Conservation (phyloP, 2,329 filamentous ascomycete genomes). For the Cladophialophora psammophila region DNA sequence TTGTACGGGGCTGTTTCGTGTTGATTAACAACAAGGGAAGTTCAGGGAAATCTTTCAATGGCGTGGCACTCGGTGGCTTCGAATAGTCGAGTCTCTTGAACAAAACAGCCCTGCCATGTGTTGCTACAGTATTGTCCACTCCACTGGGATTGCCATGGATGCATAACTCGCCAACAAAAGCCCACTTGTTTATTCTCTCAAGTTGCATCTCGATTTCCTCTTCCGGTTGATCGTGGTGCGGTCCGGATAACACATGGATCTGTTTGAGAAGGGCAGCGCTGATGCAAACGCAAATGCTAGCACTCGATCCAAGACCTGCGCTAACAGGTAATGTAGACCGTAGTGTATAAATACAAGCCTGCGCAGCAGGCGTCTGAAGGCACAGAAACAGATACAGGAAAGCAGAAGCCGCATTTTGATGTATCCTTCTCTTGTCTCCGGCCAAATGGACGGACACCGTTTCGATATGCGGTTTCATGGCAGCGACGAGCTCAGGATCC, state of each 20-base stretch:
- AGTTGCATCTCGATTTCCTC: slow-evolving; percentile 89
- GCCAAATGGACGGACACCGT: slow-evolving; percentile 71
- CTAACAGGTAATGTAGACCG: slow-evolving; percentile 93
- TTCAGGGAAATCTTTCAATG: slow-evolving; percentile 88
- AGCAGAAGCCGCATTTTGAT: slow-evolving; percentile 78
- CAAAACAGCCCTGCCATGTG: slow-evolving; percentile 91
- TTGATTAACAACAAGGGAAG: slow-evolving; percentile 89
- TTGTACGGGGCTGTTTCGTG: slow-evolving; percentile 86
- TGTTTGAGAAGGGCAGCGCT: slow-evolving; percentile 85
- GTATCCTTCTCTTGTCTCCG: slow-evolving; percentile 80
- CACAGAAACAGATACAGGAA: slow-evolving; percentile 95
- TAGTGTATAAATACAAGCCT: slow-evolving; percentile 85
- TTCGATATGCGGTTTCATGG: slow-evolving; percentile 79
- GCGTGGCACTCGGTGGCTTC: slow-evolving; percentile 76
- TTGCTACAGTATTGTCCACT: slow-evolving; percentile 94
- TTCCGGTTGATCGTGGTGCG: slow-evolving; percentile 87
- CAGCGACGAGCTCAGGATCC: slow-evolving; percentile 80
- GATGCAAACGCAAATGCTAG: slow-evolving; percentile 90
- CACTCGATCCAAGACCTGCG: slow-evolving; percentile 89
- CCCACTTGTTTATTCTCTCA: slow-evolving; percentile 96
- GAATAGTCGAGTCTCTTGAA: slow-evolving; percentile 82
- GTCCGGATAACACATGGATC: slow-evolving; percentile 84
- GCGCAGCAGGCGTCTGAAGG: slow-evolving; percentile 78
- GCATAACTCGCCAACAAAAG: slow-evolving; percentile 95
- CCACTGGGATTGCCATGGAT: slow-evolving; percentile 97